Percentiles rank a stretch among this genome's conserved stretches.
These are phyloP conservation scores for Boletellus emodensis DNA, from an alignment of 768 basidiomycete genomes.

Conservation along the genomic window DNA sequence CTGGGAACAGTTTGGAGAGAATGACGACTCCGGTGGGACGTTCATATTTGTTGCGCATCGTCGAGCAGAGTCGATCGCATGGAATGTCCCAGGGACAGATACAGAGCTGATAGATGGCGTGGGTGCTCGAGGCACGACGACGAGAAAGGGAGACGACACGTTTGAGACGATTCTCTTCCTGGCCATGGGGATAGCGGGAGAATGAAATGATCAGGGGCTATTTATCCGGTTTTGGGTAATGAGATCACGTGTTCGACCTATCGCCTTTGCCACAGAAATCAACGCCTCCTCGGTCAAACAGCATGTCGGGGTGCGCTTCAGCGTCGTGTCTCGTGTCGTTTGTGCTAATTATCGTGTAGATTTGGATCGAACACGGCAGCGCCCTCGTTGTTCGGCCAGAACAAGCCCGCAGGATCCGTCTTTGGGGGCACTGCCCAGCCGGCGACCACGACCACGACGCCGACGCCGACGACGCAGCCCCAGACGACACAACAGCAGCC, in stretches of 20 bases:
- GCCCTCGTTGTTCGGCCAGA: constrained; percentile 31
- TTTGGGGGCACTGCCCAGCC: constrained; percentile 37
- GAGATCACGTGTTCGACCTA: constrained; percentile 10
- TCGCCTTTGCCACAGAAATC: not conserved
- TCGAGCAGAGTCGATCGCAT: constrained; percentile 51
- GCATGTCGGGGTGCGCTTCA: constrained; percentile 21
- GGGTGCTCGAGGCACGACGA: constrained; percentile 43
- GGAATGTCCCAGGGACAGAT: constrained; percentile 52
- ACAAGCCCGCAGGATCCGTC: constrained; percentile 32
- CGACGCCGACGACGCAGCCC: constrained; percentile 12
- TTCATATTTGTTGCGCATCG: constrained; percentile 65
- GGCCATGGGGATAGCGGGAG: constrained; percentile 20
- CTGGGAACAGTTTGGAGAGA: constrained; percentile 45
- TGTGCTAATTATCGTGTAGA: constrained; percentile 13
- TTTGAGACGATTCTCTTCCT: constrained; percentile 65
- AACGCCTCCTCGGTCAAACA: not conserved
- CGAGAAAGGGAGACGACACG: constrained; percentile 57
- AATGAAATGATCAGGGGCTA: constrained; percentile 18
- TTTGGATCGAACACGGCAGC: constrained; percentile 40
- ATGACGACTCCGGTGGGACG: constrained; percentile 35
- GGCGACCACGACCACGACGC: constrained; percentile 9
- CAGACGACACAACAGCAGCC: constrained; percentile 22
- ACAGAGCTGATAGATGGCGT: constrained; percentile 53
- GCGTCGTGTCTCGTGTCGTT: not conserved
- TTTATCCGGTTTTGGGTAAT: not conserved